phyloP scores from a whole-genome alignment of 116 monocot species.

The Cymodocea nodosa region DNA sequence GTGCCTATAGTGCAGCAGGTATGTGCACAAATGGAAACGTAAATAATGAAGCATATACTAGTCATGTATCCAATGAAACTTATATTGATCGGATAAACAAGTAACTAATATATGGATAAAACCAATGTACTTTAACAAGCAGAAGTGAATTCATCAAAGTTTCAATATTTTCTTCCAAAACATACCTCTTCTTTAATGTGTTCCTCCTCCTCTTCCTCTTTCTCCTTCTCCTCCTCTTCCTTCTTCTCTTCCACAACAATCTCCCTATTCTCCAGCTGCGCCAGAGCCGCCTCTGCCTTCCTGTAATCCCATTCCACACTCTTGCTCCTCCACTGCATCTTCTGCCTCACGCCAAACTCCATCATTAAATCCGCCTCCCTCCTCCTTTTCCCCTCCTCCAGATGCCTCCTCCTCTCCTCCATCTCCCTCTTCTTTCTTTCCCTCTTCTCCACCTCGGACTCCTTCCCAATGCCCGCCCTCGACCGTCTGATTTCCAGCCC shows the following conservation, averaged over 20 bases:
- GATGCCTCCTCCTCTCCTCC: slow-evolving; percentile 26
- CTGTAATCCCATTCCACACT: slow-evolving; percentile 25
- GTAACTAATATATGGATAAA: no score
- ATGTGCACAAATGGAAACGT: no score
- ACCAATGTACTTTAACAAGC: no score
- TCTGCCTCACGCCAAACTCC: slow-evolving; percentile 46
- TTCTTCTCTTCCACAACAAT: slow-evolving; percentile 17
- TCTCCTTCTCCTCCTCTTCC: slow-evolving; percentile 25
- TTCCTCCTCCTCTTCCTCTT: slow-evolving; percentile 41
- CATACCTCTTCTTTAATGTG: slow-evolving; percentile 49
- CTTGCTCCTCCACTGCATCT: slow-evolving; percentile 40
- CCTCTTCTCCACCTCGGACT: slow-evolving; percentile 15
- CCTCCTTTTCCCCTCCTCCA: slow-evolving; percentile 13
- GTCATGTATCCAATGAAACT: no score
- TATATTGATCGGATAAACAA: no score
- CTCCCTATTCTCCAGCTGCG: slow-evolving; percentile 51
- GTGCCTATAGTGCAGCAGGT: no score
- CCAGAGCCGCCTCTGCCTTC: slow-evolving; percentile 54
- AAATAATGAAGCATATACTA: no score
- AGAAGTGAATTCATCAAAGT: no score
- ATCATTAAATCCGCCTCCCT: slow-evolving; percentile 17
- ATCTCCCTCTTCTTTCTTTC: slow-evolving; percentile 24
- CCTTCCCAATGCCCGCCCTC: slow-evolving; percentile 51
- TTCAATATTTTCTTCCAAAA: neutral
- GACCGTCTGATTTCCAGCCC: slow-evolving; percentile 51